phyloP scores from a whole-genome alignment of 129 eudicot species.

The Erigeron canadensis region DNA sequence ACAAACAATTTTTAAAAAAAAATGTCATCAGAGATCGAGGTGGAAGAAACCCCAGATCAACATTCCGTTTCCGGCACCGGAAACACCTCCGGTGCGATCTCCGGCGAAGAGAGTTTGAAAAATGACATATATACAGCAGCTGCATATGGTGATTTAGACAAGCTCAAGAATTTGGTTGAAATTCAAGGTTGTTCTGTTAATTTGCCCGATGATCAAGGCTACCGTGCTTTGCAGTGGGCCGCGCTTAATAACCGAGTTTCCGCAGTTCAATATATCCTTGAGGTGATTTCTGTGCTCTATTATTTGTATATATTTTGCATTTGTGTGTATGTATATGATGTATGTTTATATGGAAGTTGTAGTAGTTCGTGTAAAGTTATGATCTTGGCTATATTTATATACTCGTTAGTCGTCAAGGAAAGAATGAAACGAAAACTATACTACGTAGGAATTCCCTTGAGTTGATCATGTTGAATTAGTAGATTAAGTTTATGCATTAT shows the following conservation, averaged over 20 bases:
- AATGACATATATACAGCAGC: conserved; percentile 96
- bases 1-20: neutral
- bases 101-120: conserved; percentile 54
- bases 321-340: neutral
- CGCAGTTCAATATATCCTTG: conserved; percentile 87
- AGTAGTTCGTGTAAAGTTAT: no score
- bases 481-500: no score
- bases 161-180: conserved; percentile 83
- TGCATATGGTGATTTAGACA: conserved; percentile 94
- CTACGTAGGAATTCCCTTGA: no score
- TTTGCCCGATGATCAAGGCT: conserved; percentile 77
- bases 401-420: no score
- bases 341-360: no score
- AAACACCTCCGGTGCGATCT: conserved; percentile 24
- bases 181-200: conserved; percentile 75
- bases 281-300: conserved; percentile 44
- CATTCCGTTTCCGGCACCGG: conserved; percentile 14
- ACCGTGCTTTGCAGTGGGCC: conserved; percentile 98
- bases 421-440: no score
- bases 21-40: conserved; percentile 98
- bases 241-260: conserved; percentile 92
- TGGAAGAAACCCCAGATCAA: conserved; percentile 61
- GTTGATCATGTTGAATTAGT: no score
- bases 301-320: neutral
- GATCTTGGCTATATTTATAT: no score